Evolutionary conservation across 306 rosid species (phyloP), one percentile per base, ranked within the genome.

Genomic region (Senna siamea): DNA sequence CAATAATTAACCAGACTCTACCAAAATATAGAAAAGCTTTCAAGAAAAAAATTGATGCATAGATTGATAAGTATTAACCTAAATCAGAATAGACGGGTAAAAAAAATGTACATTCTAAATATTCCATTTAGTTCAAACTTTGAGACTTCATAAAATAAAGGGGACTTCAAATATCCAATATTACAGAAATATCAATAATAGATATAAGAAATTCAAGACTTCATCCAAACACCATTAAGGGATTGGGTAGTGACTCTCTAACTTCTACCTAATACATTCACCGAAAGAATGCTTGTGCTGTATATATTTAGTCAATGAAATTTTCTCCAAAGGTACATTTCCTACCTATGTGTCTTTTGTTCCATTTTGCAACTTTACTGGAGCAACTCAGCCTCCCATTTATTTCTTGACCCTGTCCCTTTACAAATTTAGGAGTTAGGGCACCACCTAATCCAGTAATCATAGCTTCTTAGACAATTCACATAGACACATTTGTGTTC

Each of bases 61-160:
- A 30, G 18, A 30, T 6, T 34, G 56, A 47, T 30, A 72, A 66
- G 46, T 68, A 32, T 26, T 13, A 54, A 70, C 38, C 56, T 7
- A 75, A 26, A n/a, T 48, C 55, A 44, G 11, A 51, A 47, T 11
- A 60, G 73, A 75, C 37, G 19, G 58, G 58, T 2, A 30, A 37
- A 40, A n/a, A 55, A 35, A 71, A 68, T 18, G 19, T 32, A 40
- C 58, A 76, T 47, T 46, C 35, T 34, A 51, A 40, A 52, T 22
- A 46, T 66, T 64, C 30, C 59, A 53, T 48, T 68, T 58, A 35
- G 15, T 72, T 67, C 73, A 70, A 70, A 69, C 68, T 47, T 58
- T 14, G 23, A 17, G 51, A 37, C 46, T 38, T 8, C 30, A 59
- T 40, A 48, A 75, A 66, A 47, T 30, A 61, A n/a, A 70, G 59